Evolutionary conservation across 208 protist genomes (phyloP).

Genomic region (Acanthamoeba rhysodes): DNA sequence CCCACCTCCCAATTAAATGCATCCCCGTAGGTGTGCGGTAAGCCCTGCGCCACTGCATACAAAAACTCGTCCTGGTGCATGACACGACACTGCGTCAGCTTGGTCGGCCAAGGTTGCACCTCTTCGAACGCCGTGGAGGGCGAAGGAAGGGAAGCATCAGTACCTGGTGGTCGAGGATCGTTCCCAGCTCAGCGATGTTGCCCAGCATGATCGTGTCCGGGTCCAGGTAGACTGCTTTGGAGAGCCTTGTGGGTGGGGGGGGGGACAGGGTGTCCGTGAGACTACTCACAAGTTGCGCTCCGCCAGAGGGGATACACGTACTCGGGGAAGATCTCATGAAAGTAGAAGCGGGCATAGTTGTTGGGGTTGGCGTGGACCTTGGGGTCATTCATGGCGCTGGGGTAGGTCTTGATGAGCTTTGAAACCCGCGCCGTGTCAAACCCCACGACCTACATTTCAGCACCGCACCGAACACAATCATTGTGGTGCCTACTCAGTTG

Average conservation of each 20-base stretch:
- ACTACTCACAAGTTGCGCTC: too few relatives aligned
- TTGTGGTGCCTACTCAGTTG: not conserved
- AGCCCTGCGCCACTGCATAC: conserved; percentile 44
- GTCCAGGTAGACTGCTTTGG: conserved; percentile 61
- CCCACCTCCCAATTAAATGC: not conserved
- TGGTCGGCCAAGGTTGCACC: not conserved
- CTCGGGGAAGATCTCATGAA: conserved; percentile 67
- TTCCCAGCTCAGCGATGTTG: conserved; percentile 55
- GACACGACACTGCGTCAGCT: not conserved
- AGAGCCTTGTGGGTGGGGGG: not conserved
- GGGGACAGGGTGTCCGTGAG: too few relatives aligned
- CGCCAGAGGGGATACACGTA: not conserved
- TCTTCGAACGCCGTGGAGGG: not conserved
- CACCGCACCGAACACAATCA: not conserved
- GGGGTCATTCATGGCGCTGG: not conserved
- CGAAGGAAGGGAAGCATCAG: not conserved
- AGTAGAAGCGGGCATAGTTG: conserved; percentile 71
- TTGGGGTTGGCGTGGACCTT: conserved; percentile 52
- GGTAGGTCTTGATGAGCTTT: conserved; percentile 2
- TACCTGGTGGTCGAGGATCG: conserved; percentile 54
- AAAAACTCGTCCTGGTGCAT: conserved; percentile 26
- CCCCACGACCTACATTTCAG: not conserved
- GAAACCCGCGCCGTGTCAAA: conserved; percentile 14
- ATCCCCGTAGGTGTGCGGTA: conserved; percentile 35
- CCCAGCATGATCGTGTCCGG: conserved; percentile 72